These are phyloP conservation scores for Elsinoe arachidis DNA, from an alignment of 2,329 filamentous ascomycete genomes.

Conservation along the genomic window DNA sequence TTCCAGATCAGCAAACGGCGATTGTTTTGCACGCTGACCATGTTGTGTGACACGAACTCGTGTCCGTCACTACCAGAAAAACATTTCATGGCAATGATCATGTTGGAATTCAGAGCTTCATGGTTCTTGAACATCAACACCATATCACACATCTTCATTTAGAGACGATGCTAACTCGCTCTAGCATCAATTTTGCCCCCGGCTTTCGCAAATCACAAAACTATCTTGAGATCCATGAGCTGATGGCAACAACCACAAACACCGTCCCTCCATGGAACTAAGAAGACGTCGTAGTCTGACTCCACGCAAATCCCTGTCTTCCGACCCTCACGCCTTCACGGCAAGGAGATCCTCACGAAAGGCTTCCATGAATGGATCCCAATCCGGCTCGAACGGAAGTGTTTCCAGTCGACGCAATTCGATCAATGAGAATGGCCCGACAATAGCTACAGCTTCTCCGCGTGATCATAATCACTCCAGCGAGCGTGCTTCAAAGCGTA, in stretches of 20 bases:
- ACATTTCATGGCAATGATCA: too few species aligned
- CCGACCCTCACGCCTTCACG: constrained; percentile 2
- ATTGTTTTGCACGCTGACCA: too few species aligned
- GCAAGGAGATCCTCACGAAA: constrained; percentile 12
- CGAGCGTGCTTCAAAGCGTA: constrained; percentile 16
- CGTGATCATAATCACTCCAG: not conserved
- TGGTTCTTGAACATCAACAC: too few species aligned
- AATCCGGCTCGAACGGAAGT: constrained; percentile 10
- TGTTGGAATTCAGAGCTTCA: too few species aligned
- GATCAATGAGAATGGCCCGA: not conserved
- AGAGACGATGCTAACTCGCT: not conserved
- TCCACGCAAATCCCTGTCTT: not conserved
- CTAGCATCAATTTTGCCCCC: not conserved
- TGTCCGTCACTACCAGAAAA: too few species aligned
- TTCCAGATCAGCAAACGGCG: too few species aligned
- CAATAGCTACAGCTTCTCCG: not conserved
- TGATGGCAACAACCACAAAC: not conserved
- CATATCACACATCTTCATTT: too few species aligned
- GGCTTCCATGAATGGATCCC: constrained; percentile 22
- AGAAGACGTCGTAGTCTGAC: constrained; percentile 3
- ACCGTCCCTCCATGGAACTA: constrained; percentile 1
- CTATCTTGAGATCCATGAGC: not conserved
- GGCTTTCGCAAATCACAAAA: too few species aligned
- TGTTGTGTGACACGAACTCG: too few species aligned
- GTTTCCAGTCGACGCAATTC: constrained; percentile 12